These are phyloP conservation scores for Pterocarpus macrocarpus DNA, from an alignment of 306 rosid species.

Conservation along the genomic window DNA sequence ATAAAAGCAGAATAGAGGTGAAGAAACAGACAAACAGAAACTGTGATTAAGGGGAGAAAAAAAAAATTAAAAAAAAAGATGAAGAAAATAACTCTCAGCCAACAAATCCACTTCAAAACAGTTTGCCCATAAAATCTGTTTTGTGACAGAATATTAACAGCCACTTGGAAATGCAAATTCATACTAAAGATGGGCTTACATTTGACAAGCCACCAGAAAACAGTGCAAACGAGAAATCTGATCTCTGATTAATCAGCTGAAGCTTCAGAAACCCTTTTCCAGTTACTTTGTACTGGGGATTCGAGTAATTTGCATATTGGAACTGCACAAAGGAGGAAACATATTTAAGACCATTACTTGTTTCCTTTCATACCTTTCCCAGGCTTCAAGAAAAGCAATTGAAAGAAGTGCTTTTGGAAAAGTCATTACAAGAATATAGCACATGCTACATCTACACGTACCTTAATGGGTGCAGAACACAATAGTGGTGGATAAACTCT, in stretches of 20 bases:
- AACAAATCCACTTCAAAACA: not conserved
- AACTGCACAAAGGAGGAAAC: slow-evolving; percentile 64
- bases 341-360: slow-evolving; percentile 14
- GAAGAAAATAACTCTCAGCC: not conserved
- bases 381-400: slow-evolving; percentile 2
- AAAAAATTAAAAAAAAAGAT: no score
- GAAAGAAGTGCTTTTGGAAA: slow-evolving; percentile 22
- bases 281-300: slow-evolving; percentile 56
- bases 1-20: not conserved
- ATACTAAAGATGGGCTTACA: slow-evolving; percentile 49
- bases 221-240: slow-evolving; percentile 84
- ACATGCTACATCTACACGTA: slow-evolving; percentile 34
- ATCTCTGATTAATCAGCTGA: slow-evolving; percentile 88
- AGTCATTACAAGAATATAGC: slow-evolving; percentile 16
- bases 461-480: slow-evolving; percentile 91
- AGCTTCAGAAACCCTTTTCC: slow-evolving; percentile 77
- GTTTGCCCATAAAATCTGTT: not conserved
- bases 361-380: not conserved
- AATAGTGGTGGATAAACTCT: slow-evolving; percentile 63
- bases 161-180: slow-evolving; percentile 29
- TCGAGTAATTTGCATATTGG: slow-evolving; percentile 78
- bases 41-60: no score
- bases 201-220: slow-evolving; percentile 83
- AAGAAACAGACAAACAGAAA: not conserved
- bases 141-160: slow-evolving; percentile 18